A percentile compares a stretch with the other conserved stretches of the same genome.
Conservation (phyloP, 2,329 filamentous ascomycete species). For the Aspergillus sp. region DNA sequence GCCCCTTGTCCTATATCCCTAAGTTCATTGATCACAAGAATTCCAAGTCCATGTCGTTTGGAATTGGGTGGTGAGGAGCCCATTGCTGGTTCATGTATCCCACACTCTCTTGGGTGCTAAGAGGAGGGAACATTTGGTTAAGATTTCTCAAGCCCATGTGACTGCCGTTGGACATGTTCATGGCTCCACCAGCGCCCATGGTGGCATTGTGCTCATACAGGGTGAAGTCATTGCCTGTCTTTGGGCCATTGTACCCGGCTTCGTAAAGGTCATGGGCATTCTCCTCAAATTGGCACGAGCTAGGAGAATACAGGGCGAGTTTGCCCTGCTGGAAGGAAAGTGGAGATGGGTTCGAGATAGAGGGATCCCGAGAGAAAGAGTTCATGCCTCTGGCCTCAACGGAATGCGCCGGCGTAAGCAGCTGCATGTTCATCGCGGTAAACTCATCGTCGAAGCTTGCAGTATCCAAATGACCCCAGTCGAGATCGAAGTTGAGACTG, state of each 20-base stretch:
- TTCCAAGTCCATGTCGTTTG: constrained; percentile 14
- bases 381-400: constrained; percentile 10
- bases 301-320: constrained; percentile 25
- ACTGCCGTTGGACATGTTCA: constrained; percentile 6
- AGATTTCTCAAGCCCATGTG: background rate
- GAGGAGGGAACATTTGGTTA: constrained; percentile 17
- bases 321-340: constrained; percentile 20
- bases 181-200: background rate
- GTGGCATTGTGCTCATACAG: constrained; percentile 14
- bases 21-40: constrained; percentile 2
- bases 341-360: constrained; percentile 14
- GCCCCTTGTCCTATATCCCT: background rate
- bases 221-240: constrained; percentile 20
- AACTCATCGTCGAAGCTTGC: constrained; percentile 18
- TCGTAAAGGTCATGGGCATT: constrained; percentile 16
- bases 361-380: constrained; percentile 12
- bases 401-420: constrained; percentile 13
- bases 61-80: constrained; percentile 8
- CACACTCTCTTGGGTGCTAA: constrained; percentile 7
- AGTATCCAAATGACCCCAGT: constrained; percentile 19
- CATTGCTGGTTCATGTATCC: constrained; percentile 11
- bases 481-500: constrained; percentile 16
- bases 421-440: constrained; percentile 19
- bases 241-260: constrained; percentile 7
- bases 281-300: constrained; percentile 17